A percentile compares a stretch with the other conserved stretches of the same genome.
phyloP scores from a whole-genome alignment of 371 early-diverging fungal species.

The Ordospora pajunii region DNA sequence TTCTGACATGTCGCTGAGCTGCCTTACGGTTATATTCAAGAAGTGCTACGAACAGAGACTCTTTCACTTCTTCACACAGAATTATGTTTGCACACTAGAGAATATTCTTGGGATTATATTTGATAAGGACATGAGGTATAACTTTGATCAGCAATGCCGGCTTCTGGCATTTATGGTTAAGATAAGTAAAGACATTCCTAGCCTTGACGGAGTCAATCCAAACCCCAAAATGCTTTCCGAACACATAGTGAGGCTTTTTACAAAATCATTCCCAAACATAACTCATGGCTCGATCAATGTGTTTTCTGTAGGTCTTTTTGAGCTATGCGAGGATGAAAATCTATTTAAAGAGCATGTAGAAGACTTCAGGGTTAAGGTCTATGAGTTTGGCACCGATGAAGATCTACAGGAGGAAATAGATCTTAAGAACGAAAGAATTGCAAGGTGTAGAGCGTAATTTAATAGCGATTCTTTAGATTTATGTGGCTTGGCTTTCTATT shows the following conservation, averaged over 20 bases:
- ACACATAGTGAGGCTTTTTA: conserved; percentile 25
- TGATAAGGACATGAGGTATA: conserved; percentile 50
- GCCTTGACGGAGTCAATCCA: background rate
- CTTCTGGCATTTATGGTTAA: conserved; percentile 34
- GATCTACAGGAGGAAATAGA: conserved; percentile 46
- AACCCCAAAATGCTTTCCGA: conserved; percentile 25
- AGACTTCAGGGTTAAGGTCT: conserved; percentile 52
- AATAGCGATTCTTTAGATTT: background rate
- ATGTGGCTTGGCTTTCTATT: background rate
- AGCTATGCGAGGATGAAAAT: conserved; percentile 33
- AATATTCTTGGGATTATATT: conserved; percentile 54
- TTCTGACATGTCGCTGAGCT: conserved; percentile 10
- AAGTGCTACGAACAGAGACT: conserved; percentile 31
- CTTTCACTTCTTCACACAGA: conserved; percentile 34
- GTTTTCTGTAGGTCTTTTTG: conserved; percentile 48
- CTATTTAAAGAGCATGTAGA: conserved; percentile 46
- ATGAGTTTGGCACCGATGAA: conserved; percentile 52
- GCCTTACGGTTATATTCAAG: conserved; percentile 25
- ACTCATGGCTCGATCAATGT: conserved; percentile 31
- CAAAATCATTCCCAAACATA: conserved; percentile 43
- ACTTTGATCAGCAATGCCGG: conserved; percentile 24
- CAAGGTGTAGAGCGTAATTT: conserved; percentile 4
- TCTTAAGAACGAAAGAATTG: conserved; percentile 46
- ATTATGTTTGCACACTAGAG: conserved; percentile 41
- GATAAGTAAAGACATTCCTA: conserved; percentile 19